Conservation (phyloP, 192 early-diverging fungal genomes). For the Coemansia sp. region DNA sequence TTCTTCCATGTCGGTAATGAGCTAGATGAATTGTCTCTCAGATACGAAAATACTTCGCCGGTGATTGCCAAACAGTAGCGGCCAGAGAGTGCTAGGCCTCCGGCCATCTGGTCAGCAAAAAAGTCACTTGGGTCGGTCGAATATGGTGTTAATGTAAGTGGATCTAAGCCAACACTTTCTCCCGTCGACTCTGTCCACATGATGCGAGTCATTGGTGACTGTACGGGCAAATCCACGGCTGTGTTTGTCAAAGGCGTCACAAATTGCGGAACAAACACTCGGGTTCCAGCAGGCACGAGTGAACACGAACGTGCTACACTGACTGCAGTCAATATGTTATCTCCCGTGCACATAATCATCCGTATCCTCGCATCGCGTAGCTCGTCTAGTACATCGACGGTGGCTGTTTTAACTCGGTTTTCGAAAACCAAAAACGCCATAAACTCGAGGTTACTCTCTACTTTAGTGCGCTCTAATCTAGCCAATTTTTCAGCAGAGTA, state of each 20-base stretch:
- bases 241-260: background rate
- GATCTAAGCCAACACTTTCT: constrained; percentile 45
- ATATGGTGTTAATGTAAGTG: constrained; percentile 35
- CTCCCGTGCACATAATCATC: constrained; percentile 97
- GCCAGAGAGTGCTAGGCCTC: constrained; percentile 21
- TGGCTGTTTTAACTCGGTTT: constrained; percentile 90
- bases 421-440: constrained; percentile 97
- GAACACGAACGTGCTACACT: constrained; percentile 90
- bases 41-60: constrained; percentile 79
- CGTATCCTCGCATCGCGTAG: constrained; percentile 79
- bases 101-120: constrained; percentile 5
- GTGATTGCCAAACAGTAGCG: constrained; percentile 85
- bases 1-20: constrained; percentile 54
- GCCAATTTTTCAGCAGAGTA: constrained; percentile 43
- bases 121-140: constrained; percentile 1
- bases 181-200: constrained; percentile 56
- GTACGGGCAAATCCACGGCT: background rate
- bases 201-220: constrained; percentile 8
- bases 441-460: constrained; percentile 78
- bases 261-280: constrained; percentile 78
- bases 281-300: constrained; percentile 63
- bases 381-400: constrained; percentile 66
- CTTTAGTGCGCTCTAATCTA: constrained; percentile 60
- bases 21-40: constrained; percentile 48
- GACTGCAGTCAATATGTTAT: constrained; percentile 94